Base-by-base conservation (phyloP, 164 flowering plant species). In the Vitis rupestris region DNA sequence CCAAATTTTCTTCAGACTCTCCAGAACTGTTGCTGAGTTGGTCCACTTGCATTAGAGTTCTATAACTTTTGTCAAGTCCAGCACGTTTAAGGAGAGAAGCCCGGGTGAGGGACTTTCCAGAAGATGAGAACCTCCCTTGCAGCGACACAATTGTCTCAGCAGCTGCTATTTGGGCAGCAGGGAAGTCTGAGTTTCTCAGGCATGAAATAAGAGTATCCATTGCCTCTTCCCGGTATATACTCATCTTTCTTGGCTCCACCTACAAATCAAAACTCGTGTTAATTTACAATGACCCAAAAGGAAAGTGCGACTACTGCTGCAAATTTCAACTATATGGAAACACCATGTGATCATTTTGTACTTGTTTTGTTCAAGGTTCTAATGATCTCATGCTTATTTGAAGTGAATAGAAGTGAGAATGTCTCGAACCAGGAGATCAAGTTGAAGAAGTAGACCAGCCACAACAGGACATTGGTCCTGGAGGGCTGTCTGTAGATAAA, bases 151-250 rank as follows among this genome's bases (percentile, higher is more conserved):
- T 80, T 27, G 87, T 89, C 78, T 86, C 84, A n/a, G 94, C 94
- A 68, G 97, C 94, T 59, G 80, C 79, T 58, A 87, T 76, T 73
- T 89, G 97, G 30, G 84, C 65, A 60, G 72, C 63, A 29, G 91
- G 94, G 50, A 70, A 82, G 8, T 87, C 83, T 3, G 88, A 72
- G 53, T 87, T 79, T 69, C 79, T 81, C 29, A 91, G 91, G 85
- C 93, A 84, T 54, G 90, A 82, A 70, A 89, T 85, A 15, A 91
- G 86, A 68, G 78, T 64, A 79, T 89, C 94, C 47, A 91, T 79
- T 47, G 97, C 92, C 75, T 91, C 94, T 78, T 91, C 94, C 14
- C 97, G 82, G 72, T 84, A 91, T 58, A 91, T 91, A 74, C 97
- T 91, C 91, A 88, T 89, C 77, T 89, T 89, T 78, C 91, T 86